Conservation (phyloP, 2,329 filamentous ascomycete genomes). For the Ramularia endophylla region DNA sequence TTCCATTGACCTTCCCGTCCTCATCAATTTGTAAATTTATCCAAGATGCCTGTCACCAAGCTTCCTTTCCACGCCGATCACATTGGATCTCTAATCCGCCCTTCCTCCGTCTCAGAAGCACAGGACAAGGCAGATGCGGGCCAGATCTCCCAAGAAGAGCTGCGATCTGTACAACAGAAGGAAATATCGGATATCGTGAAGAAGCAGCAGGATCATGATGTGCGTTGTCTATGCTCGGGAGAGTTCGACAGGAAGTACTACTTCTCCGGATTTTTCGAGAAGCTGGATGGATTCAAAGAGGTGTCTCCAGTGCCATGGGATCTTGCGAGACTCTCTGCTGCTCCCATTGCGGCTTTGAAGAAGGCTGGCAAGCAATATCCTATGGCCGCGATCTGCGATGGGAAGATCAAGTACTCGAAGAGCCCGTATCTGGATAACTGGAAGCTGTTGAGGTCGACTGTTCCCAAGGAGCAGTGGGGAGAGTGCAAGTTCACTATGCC, state of each 20-base stretch:
- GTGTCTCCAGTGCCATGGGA: slow-evolving; percentile 34
- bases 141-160: slow-evolving; percentile 48
- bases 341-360: slow-evolving; percentile 33
- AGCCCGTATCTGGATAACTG: slow-evolving; percentile 34
- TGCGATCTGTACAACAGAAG: slow-evolving; percentile 57
- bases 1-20: no score
- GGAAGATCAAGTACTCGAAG: slow-evolving; percentile 32
- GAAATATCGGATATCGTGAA: slow-evolving; percentile 61
- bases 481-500: slow-evolving; percentile 36
- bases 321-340: slow-evolving; percentile 30
- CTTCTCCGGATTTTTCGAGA: slow-evolving; percentile 36
- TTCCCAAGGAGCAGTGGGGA: slow-evolving; percentile 31
- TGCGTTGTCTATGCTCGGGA: slow-evolving; percentile 61
- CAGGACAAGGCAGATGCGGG: slow-evolving; percentile 54
- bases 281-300: slow-evolving; percentile 33
- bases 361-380: slow-evolving; percentile 35
- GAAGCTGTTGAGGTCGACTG: slow-evolving; percentile 28
- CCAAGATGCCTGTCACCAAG: slow-evolving; percentile 28
- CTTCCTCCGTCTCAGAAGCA: slow-evolving; percentile 54
- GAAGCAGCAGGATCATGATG: slow-evolving; percentile 57
- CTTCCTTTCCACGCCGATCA: slow-evolving; percentile 69
- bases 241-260: slow-evolving; percentile 52
- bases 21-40: no score
- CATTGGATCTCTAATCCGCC: slow-evolving; percentile 65
- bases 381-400: slow-evolving; percentile 33